Evolutionary conservation across 345 rosid species (phyloP).

Genomic region (Melastoma malabathricum): DNA sequence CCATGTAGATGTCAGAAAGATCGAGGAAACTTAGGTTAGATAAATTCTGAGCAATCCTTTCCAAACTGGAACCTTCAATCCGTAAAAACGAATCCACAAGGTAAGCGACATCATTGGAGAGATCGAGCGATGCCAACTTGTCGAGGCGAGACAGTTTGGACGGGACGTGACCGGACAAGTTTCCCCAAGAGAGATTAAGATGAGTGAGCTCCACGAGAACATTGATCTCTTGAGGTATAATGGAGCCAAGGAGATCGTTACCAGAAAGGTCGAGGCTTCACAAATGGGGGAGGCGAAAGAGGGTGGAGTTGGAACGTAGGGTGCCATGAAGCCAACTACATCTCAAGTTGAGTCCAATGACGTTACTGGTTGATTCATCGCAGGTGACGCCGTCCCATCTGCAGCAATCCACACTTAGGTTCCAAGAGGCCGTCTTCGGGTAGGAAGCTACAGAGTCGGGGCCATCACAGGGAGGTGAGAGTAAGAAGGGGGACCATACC

Average conservation of each 20-base stretch:
- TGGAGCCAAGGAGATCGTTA: background rate
- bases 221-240: background rate
- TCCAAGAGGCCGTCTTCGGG: background rate
- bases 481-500: too few relatives aligned
- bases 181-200: background rate
- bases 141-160: slow-evolving; percentile 5
- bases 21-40: background rate
- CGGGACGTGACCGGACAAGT: background rate
- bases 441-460: too few relatives aligned
- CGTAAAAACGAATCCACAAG: too few relatives aligned
- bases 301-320: background rate
- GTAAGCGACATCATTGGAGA: too few relatives aligned
- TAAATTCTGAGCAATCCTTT: background rate
- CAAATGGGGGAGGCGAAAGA: slow-evolving; percentile 6
- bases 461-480: too few relatives aligned
- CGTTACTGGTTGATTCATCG: background rate
- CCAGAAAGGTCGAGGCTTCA: background rate
- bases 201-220: background rate
- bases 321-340: slow-evolving; percentile 3
- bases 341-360: slow-evolving; percentile 5
- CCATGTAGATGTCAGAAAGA: background rate
- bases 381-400: slow-evolving; percentile 1
- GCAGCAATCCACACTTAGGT: slow-evolving; percentile 5
- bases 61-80: too few relatives aligned
- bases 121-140: slow-evolving; percentile 6